Evolutionary conservation across 139 green algal genomes (phyloP).

Genomic region (Edaphochlamys debaryana): DNA sequence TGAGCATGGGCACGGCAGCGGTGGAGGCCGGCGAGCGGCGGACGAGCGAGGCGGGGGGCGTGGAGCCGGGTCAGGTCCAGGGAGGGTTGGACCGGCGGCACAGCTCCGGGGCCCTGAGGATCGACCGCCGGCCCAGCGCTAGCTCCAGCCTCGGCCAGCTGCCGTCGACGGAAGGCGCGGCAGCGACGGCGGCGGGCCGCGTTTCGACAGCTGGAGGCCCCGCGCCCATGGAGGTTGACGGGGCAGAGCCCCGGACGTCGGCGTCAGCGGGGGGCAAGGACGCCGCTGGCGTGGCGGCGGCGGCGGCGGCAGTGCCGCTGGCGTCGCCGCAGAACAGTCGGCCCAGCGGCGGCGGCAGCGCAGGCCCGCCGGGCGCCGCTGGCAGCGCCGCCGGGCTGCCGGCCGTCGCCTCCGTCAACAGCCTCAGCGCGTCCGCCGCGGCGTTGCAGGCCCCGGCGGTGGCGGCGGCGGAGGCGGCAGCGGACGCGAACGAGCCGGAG

Average conservation of each 20-base stretch:
- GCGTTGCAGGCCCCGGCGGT: background rate
- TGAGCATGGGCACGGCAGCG: background rate
- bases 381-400: background rate
- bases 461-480: background rate
- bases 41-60: background rate
- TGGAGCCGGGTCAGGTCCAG: no score
- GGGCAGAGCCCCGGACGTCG: no score
- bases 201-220: no score
- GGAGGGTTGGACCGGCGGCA: background rate
- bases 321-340: background rate
- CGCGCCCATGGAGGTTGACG: no score
- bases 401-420: background rate
- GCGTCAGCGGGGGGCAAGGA: no score
- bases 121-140: slow-evolving; percentile 2
- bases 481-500: background rate
- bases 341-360: background rate
- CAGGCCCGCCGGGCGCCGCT: background rate
- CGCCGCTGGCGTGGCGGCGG: no score
- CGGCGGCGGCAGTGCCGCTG: background rate
- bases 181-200: no score
- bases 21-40: background rate
- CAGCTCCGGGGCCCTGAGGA: background rate
- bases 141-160: background rate
- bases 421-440: background rate
- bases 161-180: background rate